Percentiles rank a stretch among this genome's conserved stretches.
These are phyloP conservation scores for Daedaleopsis sinensis DNA, from an alignment of 768 basidiomycete species.

Conservation along the genomic window DNA sequence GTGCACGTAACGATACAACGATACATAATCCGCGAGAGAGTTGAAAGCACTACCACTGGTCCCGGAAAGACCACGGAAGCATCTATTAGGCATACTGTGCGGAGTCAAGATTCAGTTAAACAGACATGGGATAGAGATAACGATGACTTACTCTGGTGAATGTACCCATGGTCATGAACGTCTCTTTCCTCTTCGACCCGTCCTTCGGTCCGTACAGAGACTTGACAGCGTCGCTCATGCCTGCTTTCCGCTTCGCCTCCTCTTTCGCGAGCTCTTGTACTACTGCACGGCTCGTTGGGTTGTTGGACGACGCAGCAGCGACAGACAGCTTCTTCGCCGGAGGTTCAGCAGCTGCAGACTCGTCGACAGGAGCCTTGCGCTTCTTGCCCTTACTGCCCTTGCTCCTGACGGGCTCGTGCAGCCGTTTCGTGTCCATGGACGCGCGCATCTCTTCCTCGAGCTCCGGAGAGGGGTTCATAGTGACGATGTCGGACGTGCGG, in stretches of 20 bases:
- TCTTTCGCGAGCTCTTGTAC: constrained; percentile 74
- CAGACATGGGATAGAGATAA: no score
- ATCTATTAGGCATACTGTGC: constrained; percentile 19
- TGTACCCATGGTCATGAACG: constrained; percentile 90
- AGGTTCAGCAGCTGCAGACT: constrained; percentile 43
- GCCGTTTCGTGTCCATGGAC: constrained; percentile 59
- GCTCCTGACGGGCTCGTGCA: constrained; percentile 55
- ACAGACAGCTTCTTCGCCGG: constrained; percentile 46
- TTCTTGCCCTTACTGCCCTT: constrained; percentile 58
- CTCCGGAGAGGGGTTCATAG: constrained; percentile 71
- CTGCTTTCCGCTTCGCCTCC: constrained; percentile 80
- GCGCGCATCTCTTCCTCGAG: constrained; percentile 62
- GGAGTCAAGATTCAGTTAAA: constrained; percentile 1
- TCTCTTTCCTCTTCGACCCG: constrained; percentile 67
- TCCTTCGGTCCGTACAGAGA: constrained; percentile 71
- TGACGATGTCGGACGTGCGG: constrained; percentile 52
- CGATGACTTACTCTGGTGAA: constrained; percentile 78
- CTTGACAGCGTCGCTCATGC: constrained; percentile 87
- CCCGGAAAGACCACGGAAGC: not conserved
- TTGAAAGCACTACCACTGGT: constrained; percentile 6
- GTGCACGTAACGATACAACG: constrained; percentile 14
- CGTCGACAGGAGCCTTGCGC: constrained; percentile 33
- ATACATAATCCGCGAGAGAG: constrained; percentile 15
- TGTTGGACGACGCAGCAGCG: constrained; percentile 45
- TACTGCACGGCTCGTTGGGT: constrained; percentile 68